Evolutionary conservation across 2,329 filamentous ascomycete species (phyloP).

Genomic region (Hortaea werneckii): DNA sequence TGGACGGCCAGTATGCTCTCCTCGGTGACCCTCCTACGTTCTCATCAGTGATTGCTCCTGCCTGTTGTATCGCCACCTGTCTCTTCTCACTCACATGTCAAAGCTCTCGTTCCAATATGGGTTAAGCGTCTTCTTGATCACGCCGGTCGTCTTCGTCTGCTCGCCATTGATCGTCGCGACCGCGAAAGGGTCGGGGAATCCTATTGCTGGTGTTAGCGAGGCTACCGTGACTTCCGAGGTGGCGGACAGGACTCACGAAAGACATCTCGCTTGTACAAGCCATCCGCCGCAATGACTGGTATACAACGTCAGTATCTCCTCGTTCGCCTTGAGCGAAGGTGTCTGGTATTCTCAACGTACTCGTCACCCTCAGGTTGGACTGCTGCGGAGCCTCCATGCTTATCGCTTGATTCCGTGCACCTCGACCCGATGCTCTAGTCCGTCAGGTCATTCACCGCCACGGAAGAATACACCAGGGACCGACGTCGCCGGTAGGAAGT

Average conservation of each 20-base stretch:
- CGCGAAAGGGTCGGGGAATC: slow-evolving; percentile 94
- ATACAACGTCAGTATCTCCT: slow-evolving; percentile 9
- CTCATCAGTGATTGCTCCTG: slow-evolving; percentile 2
- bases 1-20: slow-evolving; percentile 96
- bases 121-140: slow-evolving; percentile 94
- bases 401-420: slow-evolving; percentile 1
- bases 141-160: slow-evolving; percentile 94
- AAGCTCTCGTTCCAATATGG: slow-evolving; percentile 99
- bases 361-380: slow-evolving; percentile 86
- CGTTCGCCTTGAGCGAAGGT: background rate
- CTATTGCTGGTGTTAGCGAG: slow-evolving; percentile 36
- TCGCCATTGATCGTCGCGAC: slow-evolving; percentile 96
- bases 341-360: slow-evolving; percentile 43
- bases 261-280: slow-evolving; percentile 97
- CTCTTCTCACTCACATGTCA: slow-evolving; percentile 63
- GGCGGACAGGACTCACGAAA: slow-evolving; percentile 60
- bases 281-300: slow-evolving; percentile 94
- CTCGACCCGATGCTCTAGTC: background rate
- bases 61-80: background rate
- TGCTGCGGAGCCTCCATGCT: slow-evolving; percentile 40
- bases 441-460: background rate
- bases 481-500: background rate
- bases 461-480: background rate
- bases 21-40: slow-evolving; percentile 69
- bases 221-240: too few relatives aligned